Evolutionary conservation across 441 rosid species (phyloP), one percentile per base, ranked within the genome.

Genomic region (Manihot esculenta): DNA sequence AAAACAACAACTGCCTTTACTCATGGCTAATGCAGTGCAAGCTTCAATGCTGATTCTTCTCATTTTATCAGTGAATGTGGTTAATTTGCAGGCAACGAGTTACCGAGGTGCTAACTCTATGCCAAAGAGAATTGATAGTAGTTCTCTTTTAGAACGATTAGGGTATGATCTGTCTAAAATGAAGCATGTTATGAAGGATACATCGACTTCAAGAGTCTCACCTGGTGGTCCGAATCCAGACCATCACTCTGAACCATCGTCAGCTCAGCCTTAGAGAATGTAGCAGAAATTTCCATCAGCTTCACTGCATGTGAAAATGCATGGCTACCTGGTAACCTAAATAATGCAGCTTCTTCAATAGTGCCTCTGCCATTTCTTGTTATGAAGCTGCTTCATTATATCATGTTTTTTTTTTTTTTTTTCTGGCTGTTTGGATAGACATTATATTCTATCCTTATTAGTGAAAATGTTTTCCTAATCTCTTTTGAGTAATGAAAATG

Each of bases 171-270:
- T 64, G 66, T 11, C 67, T 0, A 57, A 73, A 49, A 41, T 71
- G 61, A 79, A 68, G 75, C 72, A 64, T 62, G 49, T 38, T 7
- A 48, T 14, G 7, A 73, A 72, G 63, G 74, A 60, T 26, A 35
- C 44, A 3, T 23, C 51, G 1, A 1, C 53, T 5, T 5, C 69
- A 3, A 80, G 84, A 68, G 1, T 68, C 38, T 26, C 77, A 26
- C 83, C 86, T 0, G 83, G 76, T 74, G 85, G 90, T 3, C 90
- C 88, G 14, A 75, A 78, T 57, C 76, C 74, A 69, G 63, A 68
- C 26, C 88, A 84, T 57, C 74, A 84, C 70, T 67, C 54, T 27
- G 44, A 64, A 71, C 78, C 86, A 35, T 66, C 85, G 21, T 65
- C 74, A 38, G 72, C 79, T 73, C 48, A 60, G 74, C 73, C 70